These are phyloP conservation scores for Atkinsonella hypoxylon DNA, from an alignment of 2,329 filamentous ascomycete genomes.

Conservation along the genomic window DNA sequence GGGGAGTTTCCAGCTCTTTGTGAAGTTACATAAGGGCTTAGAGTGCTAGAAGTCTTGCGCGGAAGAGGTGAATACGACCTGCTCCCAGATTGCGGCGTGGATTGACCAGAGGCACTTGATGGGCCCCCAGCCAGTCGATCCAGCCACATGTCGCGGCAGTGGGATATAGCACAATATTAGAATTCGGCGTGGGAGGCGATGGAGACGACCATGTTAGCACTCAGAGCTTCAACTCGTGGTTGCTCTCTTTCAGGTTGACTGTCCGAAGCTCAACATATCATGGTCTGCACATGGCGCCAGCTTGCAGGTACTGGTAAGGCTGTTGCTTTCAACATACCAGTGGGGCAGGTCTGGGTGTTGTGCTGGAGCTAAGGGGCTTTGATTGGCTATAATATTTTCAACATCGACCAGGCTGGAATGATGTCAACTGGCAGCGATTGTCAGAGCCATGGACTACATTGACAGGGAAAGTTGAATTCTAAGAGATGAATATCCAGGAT, in stretches of 20 bases:
- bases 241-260: neutral
- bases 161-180: neutral
- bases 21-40: slow-evolving; percentile 56
- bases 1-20: slow-evolving; percentile 57
- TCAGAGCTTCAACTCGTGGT: neutral
- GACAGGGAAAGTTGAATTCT: no score
- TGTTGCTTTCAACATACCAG: neutral
- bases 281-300: neutral
- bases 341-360: neutral
- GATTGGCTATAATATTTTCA: neutral
- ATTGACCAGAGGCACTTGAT: slow-evolving; percentile 44
- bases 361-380: neutral
- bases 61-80: slow-evolving; percentile 62
- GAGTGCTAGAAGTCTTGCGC: slow-evolving; percentile 53
- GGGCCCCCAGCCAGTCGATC: slow-evolving; percentile 66
- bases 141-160: slow-evolving; percentile 59
- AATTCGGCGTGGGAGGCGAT: neutral
- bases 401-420: no score
- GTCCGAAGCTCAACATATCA: neutral
- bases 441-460: no score
- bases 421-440: no score
- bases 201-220: neutral
- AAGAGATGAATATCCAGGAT: no score
- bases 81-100: slow-evolving; percentile 49
- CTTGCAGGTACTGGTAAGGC: neutral